Percentiles rank a stretch among this genome's conserved stretches.
Conservation (phyloP, 371 early-diverging fungal genomes). For the Mortierella sp. region DNA sequence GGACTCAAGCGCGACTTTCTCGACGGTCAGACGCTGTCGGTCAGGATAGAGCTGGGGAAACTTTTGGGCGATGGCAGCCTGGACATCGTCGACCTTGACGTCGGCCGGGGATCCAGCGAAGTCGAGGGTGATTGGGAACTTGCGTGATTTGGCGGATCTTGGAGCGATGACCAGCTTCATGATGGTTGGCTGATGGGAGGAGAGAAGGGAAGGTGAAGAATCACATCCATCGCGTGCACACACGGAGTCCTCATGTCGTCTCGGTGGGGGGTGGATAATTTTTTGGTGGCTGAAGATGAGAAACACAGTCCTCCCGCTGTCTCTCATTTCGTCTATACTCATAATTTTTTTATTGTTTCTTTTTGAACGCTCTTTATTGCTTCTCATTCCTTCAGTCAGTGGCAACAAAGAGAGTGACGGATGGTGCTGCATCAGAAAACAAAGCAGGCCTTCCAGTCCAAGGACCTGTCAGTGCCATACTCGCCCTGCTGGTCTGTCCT, state of each 20-base stretch:
- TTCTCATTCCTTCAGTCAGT: neutral
- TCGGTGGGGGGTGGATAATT: neutral
- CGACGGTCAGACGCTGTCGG: slow-evolving; percentile 83
- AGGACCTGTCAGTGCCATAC: slow-evolving; percentile 52
- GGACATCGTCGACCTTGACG: slow-evolving; percentile 73
- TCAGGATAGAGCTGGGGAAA: slow-evolving; percentile 74
- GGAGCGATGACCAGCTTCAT: slow-evolving; percentile 55
- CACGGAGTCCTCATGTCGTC: neutral
- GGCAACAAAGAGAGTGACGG: neutral
- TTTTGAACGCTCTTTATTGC: no score
- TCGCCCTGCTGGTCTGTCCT: slow-evolving; percentile 37
- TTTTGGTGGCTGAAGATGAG: slow-evolving; percentile 15
- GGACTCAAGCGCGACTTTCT: slow-evolving; percentile 58
- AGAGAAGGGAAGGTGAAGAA: neutral
- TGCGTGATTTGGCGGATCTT: slow-evolving; percentile 56
- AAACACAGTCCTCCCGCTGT: no score
- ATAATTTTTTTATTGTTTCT: neutral
- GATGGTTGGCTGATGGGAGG: slow-evolving; percentile 8
- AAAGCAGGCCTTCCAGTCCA: slow-evolving; percentile 52
- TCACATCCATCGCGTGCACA: neutral
- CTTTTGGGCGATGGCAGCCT: slow-evolving; percentile 68
- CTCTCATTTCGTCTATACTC: no score
- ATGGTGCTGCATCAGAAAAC: slow-evolving; percentile 57
- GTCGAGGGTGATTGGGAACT: slow-evolving; percentile 74
- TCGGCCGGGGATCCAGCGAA: slow-evolving; percentile 60